phyloP scores from a whole-genome alignment of 345 rosid species.

The Acer saccharum region DNA sequence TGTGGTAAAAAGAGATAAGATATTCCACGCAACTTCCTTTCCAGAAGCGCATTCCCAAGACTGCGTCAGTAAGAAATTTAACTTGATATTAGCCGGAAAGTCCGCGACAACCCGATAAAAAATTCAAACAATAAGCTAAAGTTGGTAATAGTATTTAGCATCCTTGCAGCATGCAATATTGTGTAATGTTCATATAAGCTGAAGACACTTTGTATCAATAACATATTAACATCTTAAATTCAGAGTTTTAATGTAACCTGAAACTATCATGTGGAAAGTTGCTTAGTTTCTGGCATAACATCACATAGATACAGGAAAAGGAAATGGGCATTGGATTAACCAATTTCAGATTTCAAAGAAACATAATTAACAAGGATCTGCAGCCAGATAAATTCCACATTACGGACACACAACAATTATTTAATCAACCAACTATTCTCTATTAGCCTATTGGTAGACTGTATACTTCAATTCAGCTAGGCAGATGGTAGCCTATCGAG shows the following conservation, averaged over 20 bases:
- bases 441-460: neutral
- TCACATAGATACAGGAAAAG: neutral
- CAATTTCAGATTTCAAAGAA: neutral
- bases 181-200: neutral
- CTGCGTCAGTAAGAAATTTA: slow-evolving; percentile 35
- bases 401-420: neutral
- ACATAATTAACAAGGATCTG: neutral
- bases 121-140: neutral
- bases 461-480: neutral
- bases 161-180: neutral
- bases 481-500: neutral
- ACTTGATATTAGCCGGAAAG: neutral
- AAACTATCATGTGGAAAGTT: neutral
- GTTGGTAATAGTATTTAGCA: neutral
- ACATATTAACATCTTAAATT: neutral
- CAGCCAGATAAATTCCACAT: neutral
- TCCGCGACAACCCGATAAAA: neutral
- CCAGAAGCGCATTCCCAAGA: slow-evolving; percentile 86
- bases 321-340: neutral
- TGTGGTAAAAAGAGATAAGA: slow-evolving; percentile 72
- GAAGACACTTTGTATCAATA: neutral
- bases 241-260: neutral
- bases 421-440: neutral
- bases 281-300: neutral
- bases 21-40: slow-evolving; percentile 80